These are phyloP conservation scores for Vanrija sp. DNA, from an alignment of 1,284 basidiomycete genomes.

Conservation along the genomic window DNA sequence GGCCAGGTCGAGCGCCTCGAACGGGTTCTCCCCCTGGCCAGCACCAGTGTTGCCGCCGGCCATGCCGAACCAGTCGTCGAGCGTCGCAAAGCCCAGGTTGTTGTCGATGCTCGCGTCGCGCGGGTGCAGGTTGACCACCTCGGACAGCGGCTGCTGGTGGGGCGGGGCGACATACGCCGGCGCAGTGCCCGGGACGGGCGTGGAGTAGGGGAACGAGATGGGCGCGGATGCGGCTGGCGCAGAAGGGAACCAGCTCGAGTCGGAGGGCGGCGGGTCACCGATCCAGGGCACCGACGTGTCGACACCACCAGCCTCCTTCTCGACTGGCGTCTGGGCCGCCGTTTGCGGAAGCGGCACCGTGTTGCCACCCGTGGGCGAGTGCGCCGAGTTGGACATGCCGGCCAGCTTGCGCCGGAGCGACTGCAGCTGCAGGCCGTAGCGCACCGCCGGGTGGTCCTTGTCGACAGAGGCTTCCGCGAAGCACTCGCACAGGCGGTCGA, in stretches of 20 bases:
- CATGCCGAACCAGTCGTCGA: conserved; percentile 40
- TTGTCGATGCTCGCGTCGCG: conserved; percentile 8
- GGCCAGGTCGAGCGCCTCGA: conserved; percentile 44
- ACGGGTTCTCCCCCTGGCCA: conserved; percentile 6
- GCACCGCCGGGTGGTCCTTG: conserved; percentile 41
- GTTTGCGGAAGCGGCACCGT: conserved; percentile 25
- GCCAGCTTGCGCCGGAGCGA: conserved; percentile 34
- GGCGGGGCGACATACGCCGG: conserved; percentile 22
- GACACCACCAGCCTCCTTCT: too few relatives aligned
- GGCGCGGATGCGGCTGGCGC: background rate
- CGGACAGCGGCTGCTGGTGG: conserved; percentile 32
- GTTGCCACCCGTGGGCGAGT: conserved; percentile 31
- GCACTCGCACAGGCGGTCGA: conserved; percentile 41
- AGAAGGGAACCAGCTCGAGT: conserved; percentile 10
- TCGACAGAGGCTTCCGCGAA: conserved; percentile 37
- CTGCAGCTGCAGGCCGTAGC: conserved; percentile 42
- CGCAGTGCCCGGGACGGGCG: background rate
- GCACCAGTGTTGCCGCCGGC: background rate
- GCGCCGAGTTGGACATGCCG: conserved; percentile 27
- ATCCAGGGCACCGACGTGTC: background rate
- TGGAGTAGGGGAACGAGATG: conserved; percentile 22
- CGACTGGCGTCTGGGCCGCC: background rate
- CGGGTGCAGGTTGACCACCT: conserved; percentile 14
- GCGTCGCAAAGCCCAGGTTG: conserved; percentile 35
- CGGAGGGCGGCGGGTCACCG: background rate